These are phyloP conservation scores for Collybiopsis luxurians DNA, from an alignment of 768 basidiomycete genomes.

Conservation along the genomic window DNA sequence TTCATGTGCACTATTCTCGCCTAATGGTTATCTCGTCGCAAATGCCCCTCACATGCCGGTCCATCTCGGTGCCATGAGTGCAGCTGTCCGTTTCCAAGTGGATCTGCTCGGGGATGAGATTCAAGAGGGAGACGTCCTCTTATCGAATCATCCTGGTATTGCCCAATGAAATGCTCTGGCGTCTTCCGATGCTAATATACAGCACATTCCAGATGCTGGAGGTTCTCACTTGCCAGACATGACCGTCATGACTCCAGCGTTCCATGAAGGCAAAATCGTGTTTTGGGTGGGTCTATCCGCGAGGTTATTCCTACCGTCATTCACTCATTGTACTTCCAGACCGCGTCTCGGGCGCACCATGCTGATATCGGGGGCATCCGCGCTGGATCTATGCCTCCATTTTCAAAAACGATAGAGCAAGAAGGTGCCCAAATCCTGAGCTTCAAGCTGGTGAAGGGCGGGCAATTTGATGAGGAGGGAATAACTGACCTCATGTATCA, in stretches of 20 bases:
- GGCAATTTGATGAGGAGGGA: slow-evolving; percentile 2
- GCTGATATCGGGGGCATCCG: slow-evolving; percentile 9
- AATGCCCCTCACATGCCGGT: slow-evolving; percentile 28
- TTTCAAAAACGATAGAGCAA: neutral
- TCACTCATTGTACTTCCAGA: neutral
- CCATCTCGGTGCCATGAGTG: slow-evolving; percentile 12
- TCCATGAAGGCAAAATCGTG: slow-evolving; percentile 16
- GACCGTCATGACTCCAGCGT: slow-evolving; percentile 35
- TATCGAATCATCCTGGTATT: slow-evolving; percentile 21
- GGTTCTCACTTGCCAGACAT: slow-evolving; percentile 40
- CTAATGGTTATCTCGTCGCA: slow-evolving; percentile 39
- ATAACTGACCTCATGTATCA: neutral
- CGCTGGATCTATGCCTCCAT: neutral
- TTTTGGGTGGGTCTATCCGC: neutral
- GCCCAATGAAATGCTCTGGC: no score
- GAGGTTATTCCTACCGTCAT: neutral
- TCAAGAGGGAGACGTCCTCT: neutral
- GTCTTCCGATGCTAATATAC: no score
- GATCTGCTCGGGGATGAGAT: neutral
- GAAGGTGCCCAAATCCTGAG: slow-evolving; percentile 4
- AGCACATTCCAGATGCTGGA: slow-evolving; percentile 25
- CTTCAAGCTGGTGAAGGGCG: neutral
- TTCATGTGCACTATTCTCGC: slow-evolving; percentile 38
- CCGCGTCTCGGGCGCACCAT: slow-evolving; percentile 32
- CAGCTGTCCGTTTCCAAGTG: slow-evolving; percentile 25